A percentile compares a stretch with the other conserved stretches of the same genome.
These are phyloP conservation scores for Pluteus cervinus DNA, from an alignment of 768 basidiomycete genomes.

Conservation along the genomic window DNA sequence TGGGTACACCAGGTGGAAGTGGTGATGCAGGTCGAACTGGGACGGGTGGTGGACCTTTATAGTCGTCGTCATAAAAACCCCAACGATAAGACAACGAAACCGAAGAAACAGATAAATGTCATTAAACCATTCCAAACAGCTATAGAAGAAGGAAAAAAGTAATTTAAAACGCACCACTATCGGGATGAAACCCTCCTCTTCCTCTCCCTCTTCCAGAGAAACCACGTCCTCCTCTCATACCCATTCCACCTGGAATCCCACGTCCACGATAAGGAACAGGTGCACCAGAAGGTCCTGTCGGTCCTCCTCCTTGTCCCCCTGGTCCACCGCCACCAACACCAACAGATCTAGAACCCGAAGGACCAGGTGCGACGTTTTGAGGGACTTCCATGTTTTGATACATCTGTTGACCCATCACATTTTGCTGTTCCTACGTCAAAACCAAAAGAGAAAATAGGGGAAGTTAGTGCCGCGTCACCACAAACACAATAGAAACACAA, in stretches of 20 bases:
- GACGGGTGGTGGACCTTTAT: slow-evolving; percentile 33
- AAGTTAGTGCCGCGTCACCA: neutral
- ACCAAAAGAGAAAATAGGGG: slow-evolving; percentile 12
- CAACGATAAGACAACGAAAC: too few species aligned
- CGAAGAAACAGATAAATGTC: too few species aligned
- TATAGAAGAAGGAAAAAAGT: too few species aligned
- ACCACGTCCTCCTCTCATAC: slow-evolving; percentile 36
- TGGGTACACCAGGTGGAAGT: slow-evolving; percentile 81
- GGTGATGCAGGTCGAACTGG: slow-evolving; percentile 79
- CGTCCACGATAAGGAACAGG: slow-evolving; percentile 33
- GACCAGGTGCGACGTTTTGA: slow-evolving; percentile 39
- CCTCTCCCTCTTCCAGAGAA: slow-evolving; percentile 37
- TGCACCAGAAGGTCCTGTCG: slow-evolving; percentile 22
- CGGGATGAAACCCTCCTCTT: slow-evolving; percentile 34
- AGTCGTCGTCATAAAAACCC: neutral
- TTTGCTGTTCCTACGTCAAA: slow-evolving; percentile 66
- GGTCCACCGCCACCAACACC: slow-evolving; percentile 15
- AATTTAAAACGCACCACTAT: slow-evolving; percentile 26
- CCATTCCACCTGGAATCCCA: slow-evolving; percentile 30
- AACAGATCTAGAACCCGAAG: slow-evolving; percentile 19
- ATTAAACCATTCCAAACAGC: too few species aligned
- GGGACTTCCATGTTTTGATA: slow-evolving; percentile 58
- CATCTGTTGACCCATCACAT: slow-evolving; percentile 59
- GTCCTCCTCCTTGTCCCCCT: slow-evolving; percentile 28
- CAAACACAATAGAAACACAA: too few species aligned